phyloP scores from a whole-genome alignment of 2,329 filamentous ascomycete genomes.

The Diplocarpon mali region DNA sequence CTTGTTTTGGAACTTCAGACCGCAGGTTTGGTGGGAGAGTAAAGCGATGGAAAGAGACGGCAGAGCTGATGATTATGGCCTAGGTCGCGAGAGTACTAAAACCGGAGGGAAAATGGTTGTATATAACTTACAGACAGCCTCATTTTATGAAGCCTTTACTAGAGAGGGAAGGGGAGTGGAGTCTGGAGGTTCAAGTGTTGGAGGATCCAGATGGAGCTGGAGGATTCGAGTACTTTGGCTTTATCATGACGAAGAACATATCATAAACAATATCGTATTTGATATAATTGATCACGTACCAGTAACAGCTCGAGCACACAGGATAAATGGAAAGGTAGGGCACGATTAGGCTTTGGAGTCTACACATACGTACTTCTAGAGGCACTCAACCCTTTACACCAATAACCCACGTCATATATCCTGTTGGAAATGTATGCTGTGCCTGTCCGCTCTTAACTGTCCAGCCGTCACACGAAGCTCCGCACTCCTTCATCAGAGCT shows the following conservation, averaged over 20 bases:
- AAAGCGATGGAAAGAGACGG: no score
- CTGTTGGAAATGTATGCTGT: slow-evolving; percentile 36
- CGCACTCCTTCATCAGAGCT: slow-evolving; percentile 43
- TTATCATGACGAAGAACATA: slow-evolving; percentile 26
- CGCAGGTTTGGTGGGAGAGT: no score
- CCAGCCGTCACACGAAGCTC: slow-evolving; percentile 33
- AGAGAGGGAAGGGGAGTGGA: slow-evolving; percentile 33
- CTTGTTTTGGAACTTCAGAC: not conserved
- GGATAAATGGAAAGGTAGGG: no score
- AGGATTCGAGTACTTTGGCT: slow-evolving; percentile 40
- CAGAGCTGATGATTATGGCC: slow-evolving; percentile 2
- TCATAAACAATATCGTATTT: not conserved
- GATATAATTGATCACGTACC: not conserved
- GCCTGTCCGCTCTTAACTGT: slow-evolving; percentile 30
- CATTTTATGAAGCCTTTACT: slow-evolving; percentile 42
- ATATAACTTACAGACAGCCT: slow-evolving; percentile 42
- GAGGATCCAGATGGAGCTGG: slow-evolving; percentile 30
- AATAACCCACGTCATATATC: slow-evolving; percentile 36
- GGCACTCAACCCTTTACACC: slow-evolving; percentile 26
- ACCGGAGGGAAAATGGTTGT: slow-evolving; percentile 37
- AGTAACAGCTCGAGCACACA: no score
- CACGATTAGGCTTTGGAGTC: no score
- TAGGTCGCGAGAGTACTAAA: slow-evolving; percentile 38
- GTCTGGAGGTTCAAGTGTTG: slow-evolving; percentile 33
- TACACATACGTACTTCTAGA: not conserved